A percentile compares a stretch with the other conserved stretches of the same genome.
phyloP scores from a whole-genome alignment of 768 basidiomycete genomes.

The Leccinum incarnatum region DNA sequence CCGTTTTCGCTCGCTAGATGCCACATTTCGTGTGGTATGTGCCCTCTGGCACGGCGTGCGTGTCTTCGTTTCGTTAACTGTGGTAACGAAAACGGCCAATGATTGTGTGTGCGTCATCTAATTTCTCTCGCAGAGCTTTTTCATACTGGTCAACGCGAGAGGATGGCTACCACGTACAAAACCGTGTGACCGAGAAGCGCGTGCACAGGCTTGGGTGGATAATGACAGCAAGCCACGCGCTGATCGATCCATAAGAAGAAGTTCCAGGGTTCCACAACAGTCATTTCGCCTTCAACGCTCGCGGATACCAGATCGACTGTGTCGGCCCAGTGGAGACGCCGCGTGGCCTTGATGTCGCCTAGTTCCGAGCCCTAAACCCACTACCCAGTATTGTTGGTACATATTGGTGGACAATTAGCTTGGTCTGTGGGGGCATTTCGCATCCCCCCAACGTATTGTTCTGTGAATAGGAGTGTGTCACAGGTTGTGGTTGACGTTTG shows the following conservation, averaged over 20 bases:
- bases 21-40: constrained; percentile 22
- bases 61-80: constrained; percentile 36
- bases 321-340: constrained; percentile 21
- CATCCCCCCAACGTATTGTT: neutral
- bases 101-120: neutral
- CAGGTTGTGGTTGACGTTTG: constrained; percentile 14
- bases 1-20: constrained; percentile 30
- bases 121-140: constrained; percentile 31
- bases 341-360: constrained; percentile 15
- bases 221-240: constrained; percentile 8
- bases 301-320: constrained; percentile 49
- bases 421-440: neutral
- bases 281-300: constrained; percentile 34
- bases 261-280: constrained; percentile 3
- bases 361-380: constrained; percentile 9
- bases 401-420: neutral
- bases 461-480: neutral
- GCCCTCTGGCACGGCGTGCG: constrained; percentile 33
- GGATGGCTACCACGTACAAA: constrained; percentile 5
- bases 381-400: neutral
- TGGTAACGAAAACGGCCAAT: constrained; percentile 34
- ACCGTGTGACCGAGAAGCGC: neutral
- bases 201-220: neutral
- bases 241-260: constrained; percentile 3
- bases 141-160: constrained; percentile 35